Percentiles rank a stretch among this genome's conserved stretches.
These are phyloP conservation scores for Coprinopsis marcescibilis DNA, from an alignment of 768 basidiomycete genomes.

Conservation along the genomic window DNA sequence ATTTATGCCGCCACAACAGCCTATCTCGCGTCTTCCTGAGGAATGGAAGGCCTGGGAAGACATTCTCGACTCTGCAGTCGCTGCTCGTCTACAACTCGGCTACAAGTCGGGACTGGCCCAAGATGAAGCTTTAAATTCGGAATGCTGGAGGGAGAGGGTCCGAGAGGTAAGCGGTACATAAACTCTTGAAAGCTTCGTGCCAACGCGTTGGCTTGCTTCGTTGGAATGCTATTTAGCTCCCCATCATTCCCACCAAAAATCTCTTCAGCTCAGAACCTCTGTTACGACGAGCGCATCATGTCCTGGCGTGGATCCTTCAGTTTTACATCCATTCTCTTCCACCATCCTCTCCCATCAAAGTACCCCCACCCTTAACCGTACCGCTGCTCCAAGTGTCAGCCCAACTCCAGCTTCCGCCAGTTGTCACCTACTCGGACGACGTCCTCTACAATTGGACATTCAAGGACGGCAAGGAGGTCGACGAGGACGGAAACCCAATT, in stretches of 20 bases:
- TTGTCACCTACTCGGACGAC: slow-evolving; percentile 87
- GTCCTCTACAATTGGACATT: slow-evolving; percentile 83
- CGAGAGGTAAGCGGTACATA: slow-evolving; percentile 32
- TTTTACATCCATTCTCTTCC: slow-evolving; percentile 71
- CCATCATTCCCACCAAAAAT: slow-evolving; percentile 39
- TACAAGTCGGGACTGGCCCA: slow-evolving; percentile 35
- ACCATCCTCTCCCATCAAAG: slow-evolving; percentile 41
- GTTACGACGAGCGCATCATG: slow-evolving; percentile 67
- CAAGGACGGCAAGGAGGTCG: slow-evolving; percentile 24
- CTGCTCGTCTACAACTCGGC: slow-evolving; percentile 43
- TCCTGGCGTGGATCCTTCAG: slow-evolving; percentile 69
- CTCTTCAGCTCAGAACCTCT: slow-evolving; percentile 46
- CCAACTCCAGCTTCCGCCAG: slow-evolving; percentile 74
- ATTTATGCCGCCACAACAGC: slow-evolving; percentile 79
- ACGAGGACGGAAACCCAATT: slow-evolving; percentile 21
- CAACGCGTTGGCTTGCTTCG: too few species aligned
- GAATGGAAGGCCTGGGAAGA: slow-evolving; percentile 53
- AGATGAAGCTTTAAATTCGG: slow-evolving; percentile 30
- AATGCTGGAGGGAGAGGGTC: slow-evolving; percentile 43
- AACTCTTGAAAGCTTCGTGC: too few species aligned
- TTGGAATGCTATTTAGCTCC: slow-evolving; percentile 37
- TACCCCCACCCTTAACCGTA: slow-evolving; percentile 66
- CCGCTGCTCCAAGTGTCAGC: slow-evolving; percentile 70
- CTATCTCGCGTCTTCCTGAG: slow-evolving; percentile 56
- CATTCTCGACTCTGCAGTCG: slow-evolving; percentile 41